Evolutionary conservation across 345 rosid species (phyloP), one percentile per base, ranked within the genome.

Genomic region (Eutrema japonicum): DNA sequence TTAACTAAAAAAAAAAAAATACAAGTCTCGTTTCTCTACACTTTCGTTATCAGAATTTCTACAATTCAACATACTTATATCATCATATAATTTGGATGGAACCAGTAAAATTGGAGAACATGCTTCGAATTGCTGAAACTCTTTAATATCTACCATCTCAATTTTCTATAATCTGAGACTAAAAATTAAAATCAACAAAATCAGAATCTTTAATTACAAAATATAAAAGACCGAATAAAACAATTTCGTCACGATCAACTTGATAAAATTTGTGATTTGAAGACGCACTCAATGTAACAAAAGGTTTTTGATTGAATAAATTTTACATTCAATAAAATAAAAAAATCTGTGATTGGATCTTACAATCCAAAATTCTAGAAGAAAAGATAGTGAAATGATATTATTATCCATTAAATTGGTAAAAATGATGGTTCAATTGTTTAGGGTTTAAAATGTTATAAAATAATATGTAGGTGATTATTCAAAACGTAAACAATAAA

Each of bases 401-500:
- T 16, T 60, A 7, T 48, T 48, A 48, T 48, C 29, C 29, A 48
- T 42, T 58, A 47, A 14, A 7, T 47, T 47, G 51, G 10, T 8
- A 35, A 14, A 35, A 14, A 8, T 33, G 41, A n/a, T 32, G 27
- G 11, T 42, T 41, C 12, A 63, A 18, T 64, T 47, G 7, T 36
- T 8, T 11, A 29, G 27, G 73, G 78, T 26, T n/a, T 3, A 60
- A 75, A 75, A 43, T 61, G 64, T 61, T 2, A 58, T 22, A 32
- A 66, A 57, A 41, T 8, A 41, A 58, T 2, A 32, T 49, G 16
- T 49, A 27, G 59, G 71, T 11, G 16, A 38, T 6, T 38, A 11
- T 38, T 50, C 0, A 48, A 56, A 57, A 66, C 1, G 3, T 40
- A 57, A 22, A 66, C 33, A 41, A 74, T 26, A 67, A 57, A 42